Evolutionary conservation across 345 rosid genomes (phyloP).

Genomic region (Citrus reticulata): DNA sequence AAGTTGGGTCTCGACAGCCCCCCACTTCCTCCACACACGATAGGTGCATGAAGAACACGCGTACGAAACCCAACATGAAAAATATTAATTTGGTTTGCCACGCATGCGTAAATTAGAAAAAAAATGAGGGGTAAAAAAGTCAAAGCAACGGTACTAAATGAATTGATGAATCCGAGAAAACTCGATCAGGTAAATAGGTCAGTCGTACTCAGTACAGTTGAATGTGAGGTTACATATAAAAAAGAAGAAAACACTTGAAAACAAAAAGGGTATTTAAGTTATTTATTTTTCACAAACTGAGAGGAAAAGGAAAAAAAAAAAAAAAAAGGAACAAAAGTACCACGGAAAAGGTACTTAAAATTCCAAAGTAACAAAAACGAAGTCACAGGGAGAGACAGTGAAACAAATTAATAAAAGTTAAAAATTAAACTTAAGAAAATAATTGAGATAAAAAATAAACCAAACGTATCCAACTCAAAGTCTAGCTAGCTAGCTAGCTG

Average conservation of each 20-base stretch:
- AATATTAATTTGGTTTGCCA: not conserved
- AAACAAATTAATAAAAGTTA: not conserved
- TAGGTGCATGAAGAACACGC: constrained; percentile 13
- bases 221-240: not conserved
- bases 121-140: not conserved
- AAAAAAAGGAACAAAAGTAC: constrained; percentile 5
- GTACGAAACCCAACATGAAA: not conserved
- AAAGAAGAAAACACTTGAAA: not conserved
- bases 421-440: not conserved
- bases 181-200: not conserved
- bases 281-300: not conserved
- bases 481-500: not conserved
- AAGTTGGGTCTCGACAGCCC: not conserved
- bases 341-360: constrained; percentile 24
- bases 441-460: not conserved
- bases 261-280: not conserved
- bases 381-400: not conserved
- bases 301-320: not conserved
- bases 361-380: not conserved
- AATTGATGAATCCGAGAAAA: constrained; percentile 2
- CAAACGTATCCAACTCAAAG: not conserved
- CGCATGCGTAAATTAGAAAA: not conserved
- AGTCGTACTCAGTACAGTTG: not conserved
- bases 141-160: not conserved
- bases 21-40: constrained; percentile 6